These are phyloP conservation scores for Plenodomus lindquistii DNA, from an alignment of 2,329 filamentous ascomycete species.

Conservation along the genomic window DNA sequence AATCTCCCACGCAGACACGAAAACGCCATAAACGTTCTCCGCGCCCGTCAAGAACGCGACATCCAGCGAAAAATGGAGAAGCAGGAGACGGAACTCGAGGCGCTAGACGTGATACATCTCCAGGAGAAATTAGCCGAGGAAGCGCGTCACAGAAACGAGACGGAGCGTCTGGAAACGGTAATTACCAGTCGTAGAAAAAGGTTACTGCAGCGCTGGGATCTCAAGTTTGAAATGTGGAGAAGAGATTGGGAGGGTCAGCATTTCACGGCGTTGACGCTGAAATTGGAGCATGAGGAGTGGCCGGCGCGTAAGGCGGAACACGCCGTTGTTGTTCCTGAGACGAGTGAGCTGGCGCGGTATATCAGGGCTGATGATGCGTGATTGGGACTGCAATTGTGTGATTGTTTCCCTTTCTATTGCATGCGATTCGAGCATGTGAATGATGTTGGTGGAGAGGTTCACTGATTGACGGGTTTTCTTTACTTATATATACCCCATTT, in stretches of 20 bases:
- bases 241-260: constrained; percentile 41
- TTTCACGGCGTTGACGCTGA: constrained; percentile 17
- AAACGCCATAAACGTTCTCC: constrained; percentile 52
- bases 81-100: constrained; percentile 46
- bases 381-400: neutral
- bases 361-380: constrained; percentile 16
- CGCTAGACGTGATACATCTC: constrained; percentile 39
- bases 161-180: constrained; percentile 36
- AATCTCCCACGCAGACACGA: constrained; percentile 49
- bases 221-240: constrained; percentile 46
- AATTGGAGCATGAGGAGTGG: constrained; percentile 36
- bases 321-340: constrained; percentile 18
- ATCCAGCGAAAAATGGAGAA: constrained; percentile 41
- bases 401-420: too few relatives aligned
- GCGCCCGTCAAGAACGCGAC: constrained; percentile 50
- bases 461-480: too few relatives aligned
- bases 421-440: too few relatives aligned
- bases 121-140: constrained; percentile 42
- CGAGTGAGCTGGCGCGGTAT: constrained; percentile 26
- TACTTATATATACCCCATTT: too few relatives aligned
- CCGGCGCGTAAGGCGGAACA: constrained; percentile 23
- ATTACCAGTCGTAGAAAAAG: constrained; percentile 39
- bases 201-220: constrained; percentile 44
- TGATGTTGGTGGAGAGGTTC: too few relatives aligned
- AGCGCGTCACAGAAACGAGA: constrained; percentile 37